Base-by-base conservation (phyloP, 148 eudicot genomes). In the Camellia japonica region DNA sequence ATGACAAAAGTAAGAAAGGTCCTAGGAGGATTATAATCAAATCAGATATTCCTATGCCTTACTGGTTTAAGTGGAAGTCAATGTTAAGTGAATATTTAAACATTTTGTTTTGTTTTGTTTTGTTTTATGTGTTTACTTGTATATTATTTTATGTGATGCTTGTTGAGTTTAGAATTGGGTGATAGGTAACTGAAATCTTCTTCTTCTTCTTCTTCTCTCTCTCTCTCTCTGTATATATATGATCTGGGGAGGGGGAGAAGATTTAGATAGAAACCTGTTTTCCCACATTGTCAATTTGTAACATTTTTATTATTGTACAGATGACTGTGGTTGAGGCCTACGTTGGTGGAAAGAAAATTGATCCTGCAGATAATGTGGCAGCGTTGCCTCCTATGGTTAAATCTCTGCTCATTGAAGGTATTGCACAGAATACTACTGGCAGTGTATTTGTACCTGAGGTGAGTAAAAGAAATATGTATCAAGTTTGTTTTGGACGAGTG, bases 241-340 rank as follows among this genome's bases (percentile, higher is more conserved):
- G 30, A 7, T 19, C n/a, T 69, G 43, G 71, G 71, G 73, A 47
- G 56, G 38, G 38, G 47, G 43, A 18, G 56, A 70, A 47, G 56
- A 49, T 47, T 46, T 4, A 11, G 61, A 7, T 52, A 4, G 18
- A 59, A 23, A 14, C 14, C 52, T 49, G 52, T 49, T 49, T 49
- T 54, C 16, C 4, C 5, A 5, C 38, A 18, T 46, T 51, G n/a
- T 52, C 19, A 51, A 42, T 67, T 43, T 68, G 38, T 78, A 6
- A 68, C 23, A 54, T 41, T 41, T 55, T 81, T 10, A 13, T 73
- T 82, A 52, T 60, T 71, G 18, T 82, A 74, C 92, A 96, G 99
- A 96, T 96, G 99, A 92, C 99, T 43, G 98, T 96, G 75, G 97
- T 91, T 20, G 97, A 96, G 83, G 91, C 91, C 71, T 83, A 87